Base-by-base conservation (phyloP, 2,329 filamentous ascomycete genomes). In the Aspergillus tubingensis region DNA sequence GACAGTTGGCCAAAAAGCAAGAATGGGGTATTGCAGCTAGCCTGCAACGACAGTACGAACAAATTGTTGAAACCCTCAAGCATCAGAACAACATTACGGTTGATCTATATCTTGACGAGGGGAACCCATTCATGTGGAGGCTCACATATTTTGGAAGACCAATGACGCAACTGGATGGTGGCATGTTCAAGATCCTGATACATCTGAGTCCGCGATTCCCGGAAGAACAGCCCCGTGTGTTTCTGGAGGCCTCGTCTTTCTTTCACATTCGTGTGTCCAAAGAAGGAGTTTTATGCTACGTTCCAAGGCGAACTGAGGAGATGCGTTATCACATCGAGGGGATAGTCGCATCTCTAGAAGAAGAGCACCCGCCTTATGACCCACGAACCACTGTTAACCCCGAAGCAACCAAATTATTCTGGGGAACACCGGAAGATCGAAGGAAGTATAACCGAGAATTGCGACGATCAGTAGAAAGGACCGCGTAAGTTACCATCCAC, bases 111-210 rank as follows among this genome's bases (percentile, higher is more conserved):
- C 80, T 98, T 6, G 88, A 90, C 30, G 83, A 95, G 65, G 85
- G 83, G 41, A 98, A 97, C 69, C 93, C 94, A 0, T 97, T 97
- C 71, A 83, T 94, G 19, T 98, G 95, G 95, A 77, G 84, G 19
- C 75, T 98, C 61, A 95, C 91, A 1, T 93, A 96, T 73, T 96
- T 97, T 72, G 95, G 95, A 25, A 86, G 89, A 57, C 91, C 92
- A 0, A 96, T 95, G 89, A 96, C 92, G 5, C 92, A 96, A 67
- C 85, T 98, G 2, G 94, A 98, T 68, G 94, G 93, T 15, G 92
- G 94, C 2, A 85, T 98, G 62, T 94, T 98, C 79, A 86, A 86
- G 62, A 89, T 97, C 74, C 89, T 84, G 68, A 82, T 98, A 58
- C 83, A 82, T 69, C 88, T 98, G 69, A 96, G 92, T 68, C 88